Conservation (phyloP, 768 basidiomycete species). For the Serendipita sp. region DNA sequence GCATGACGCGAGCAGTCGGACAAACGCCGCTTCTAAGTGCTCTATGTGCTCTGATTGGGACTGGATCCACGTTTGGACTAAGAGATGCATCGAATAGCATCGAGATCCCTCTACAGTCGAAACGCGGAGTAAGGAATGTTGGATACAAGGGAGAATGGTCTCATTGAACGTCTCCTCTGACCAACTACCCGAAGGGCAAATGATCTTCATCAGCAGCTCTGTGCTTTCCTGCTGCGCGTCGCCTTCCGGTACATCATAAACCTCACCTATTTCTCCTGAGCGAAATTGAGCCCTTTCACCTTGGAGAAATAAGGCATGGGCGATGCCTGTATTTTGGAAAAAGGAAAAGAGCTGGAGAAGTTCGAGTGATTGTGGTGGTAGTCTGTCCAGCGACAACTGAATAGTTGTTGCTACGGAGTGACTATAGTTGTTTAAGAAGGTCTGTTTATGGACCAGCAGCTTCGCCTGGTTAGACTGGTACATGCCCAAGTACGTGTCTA, state of each 20-base stretch:
- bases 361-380: neutral
- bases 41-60: too few species aligned
- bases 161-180: too few species aligned
- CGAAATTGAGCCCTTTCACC: neutral
- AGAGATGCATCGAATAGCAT: too few species aligned
- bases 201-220: too few species aligned
- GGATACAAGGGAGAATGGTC: too few species aligned
- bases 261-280: neutral
- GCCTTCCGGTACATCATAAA: neutral
- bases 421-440: neutral
- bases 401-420: neutral
- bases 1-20: too few species aligned
- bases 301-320: neutral
- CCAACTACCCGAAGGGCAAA: too few species aligned
- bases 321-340: neutral
- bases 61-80: too few species aligned
- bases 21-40: too few species aligned
- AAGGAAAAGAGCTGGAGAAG: neutral
- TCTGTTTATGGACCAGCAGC: neutral
- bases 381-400: neutral
- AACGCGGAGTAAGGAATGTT: too few species aligned
- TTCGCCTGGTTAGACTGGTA: neutral
- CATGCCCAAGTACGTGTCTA: neutral
- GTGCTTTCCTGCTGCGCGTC: too few species aligned
- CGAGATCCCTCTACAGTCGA: too few species aligned